These are phyloP conservation scores for Mycena amicta DNA, from an alignment of 768 basidiomycete genomes.

Conservation along the genomic window DNA sequence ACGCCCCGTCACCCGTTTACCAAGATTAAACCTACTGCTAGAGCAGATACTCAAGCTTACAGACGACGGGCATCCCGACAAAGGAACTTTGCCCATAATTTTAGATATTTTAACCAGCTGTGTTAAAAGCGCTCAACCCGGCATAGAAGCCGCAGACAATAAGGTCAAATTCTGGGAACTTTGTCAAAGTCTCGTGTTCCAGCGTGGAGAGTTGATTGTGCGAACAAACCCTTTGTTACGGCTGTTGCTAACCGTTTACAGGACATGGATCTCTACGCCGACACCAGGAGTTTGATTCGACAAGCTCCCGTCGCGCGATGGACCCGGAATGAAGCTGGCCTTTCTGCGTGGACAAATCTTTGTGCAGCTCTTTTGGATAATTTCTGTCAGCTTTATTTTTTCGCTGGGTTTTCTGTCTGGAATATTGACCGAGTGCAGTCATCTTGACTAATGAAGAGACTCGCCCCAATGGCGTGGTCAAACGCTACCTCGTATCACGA, in stretches of 20 bases:
- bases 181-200: conserved; percentile 73
- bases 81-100: conserved; percentile 74
- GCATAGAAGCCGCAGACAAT: conserved; percentile 87
- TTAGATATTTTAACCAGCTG: conserved; percentile 67
- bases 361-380: conserved; percentile 74
- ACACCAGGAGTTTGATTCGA: conserved; percentile 72
- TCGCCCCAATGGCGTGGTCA: conserved; percentile 46
- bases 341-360: conserved; percentile 73
- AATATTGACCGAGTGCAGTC: conserved; percentile 42
- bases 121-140: conserved; percentile 86
- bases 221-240: conserved; percentile 26
- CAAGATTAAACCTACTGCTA: conserved; percentile 74
- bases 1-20: conserved; percentile 86
- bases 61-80: conserved; percentile 73
- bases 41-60: conserved; percentile 71
- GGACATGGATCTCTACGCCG: conserved; percentile 84
- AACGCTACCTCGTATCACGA: conserved; percentile 62
- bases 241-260: conserved; percentile 28
- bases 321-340: conserved; percentile 63
- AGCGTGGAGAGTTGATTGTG: conserved; percentile 82
- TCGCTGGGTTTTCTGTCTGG: conserved; percentile 7
- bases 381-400: conserved; percentile 52
- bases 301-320: conserved; percentile 65
- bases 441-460: conserved; percentile 66
- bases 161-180: conserved; percentile 88